Base-by-base conservation (phyloP, 768 basidiomycete genomes). In the Neoboletus magnificus region DNA sequence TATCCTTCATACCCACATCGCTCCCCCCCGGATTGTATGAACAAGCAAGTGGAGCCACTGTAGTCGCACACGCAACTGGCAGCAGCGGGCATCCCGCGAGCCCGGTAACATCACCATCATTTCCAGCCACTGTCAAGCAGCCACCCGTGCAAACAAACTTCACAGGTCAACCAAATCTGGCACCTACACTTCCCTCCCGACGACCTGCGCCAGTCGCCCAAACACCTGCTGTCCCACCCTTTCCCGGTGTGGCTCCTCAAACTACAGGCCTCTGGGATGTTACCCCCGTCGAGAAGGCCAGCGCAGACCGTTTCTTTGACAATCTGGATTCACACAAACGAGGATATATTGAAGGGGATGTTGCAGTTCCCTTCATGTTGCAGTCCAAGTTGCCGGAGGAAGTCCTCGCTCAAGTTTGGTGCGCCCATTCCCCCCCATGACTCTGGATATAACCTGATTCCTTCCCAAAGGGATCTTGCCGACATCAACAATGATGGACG, bases 291-390 rank as follows among this genome's bases (percentile, higher is more conserved):
- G 94, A 94, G 68, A 98, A 97, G 68, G 80, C 84, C 1, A 78
- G 73, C 20, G 76, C 89, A 1, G 94, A 98, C 70, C 74, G 73
- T 12, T 86, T 85, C 73, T 99, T 98, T 67, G 84, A 88, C 55
- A 76, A 75, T n/a, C 78, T 98, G 37, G 97, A 99, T 69, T 70
- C 79, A 16, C 79, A 81, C 58, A 84, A 80, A 60, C 80, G 74
- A 56, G 94, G 93, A 0, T 91, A 79, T 66, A 88, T 98, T 20
- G 93, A 95, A 66, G 94, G 94, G 9, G 93, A 96, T 56, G 84
- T 92, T 33, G 97, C 93, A 9, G 97, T 97, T 5, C 93, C 92
- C 4, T 98, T 98, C 73, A 89, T 99, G 87, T 69, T 96, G 56
- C 86, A 93, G 71, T 95, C 93, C 32, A 86, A 89, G 44, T 74